Evolutionary conservation across 2,329 filamentous ascomycete species (phyloP), one percentile per base, ranked within the genome.

Genomic region (Pseudogymnoascus sp.): DNA sequence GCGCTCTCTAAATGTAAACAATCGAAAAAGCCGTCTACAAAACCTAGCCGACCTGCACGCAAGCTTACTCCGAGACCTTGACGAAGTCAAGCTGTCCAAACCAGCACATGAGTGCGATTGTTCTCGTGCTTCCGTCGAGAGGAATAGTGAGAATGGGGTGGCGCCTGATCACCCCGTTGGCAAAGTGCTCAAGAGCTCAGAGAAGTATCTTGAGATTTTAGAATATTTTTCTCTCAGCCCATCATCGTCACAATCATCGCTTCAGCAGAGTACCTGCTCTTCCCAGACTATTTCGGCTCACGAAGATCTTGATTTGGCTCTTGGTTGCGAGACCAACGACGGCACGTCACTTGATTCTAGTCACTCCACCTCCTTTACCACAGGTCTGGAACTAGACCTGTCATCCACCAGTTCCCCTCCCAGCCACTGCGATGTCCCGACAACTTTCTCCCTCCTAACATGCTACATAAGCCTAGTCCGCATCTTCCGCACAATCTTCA

Each of bases 381-480:
- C 28, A 11, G 28, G 28, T 31, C 28, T 31, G 4, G 28, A 4
- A 31, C 4, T 8, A 31, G 1, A 31, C 4, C 4, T 31, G 28
- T 31, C 28, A 1, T n/a, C n/a, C n/a, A 31, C 28, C 28, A 31
- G 8, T 31, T 12, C 28, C 11, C 7, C 28, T 12, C 14, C 25
- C 8, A 6, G 2, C 25, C 50, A 56, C 50, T 56, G 50, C 28
- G 50, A 56, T 33, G 50, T 56, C 50, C 50, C 50, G n/a, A 56
- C 50, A 33, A 56, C 25, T 4, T 56, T 56, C 8, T 56, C 50
- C 10, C 50, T 56, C 28, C 50, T 56, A 4, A 56, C 50, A 5
- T 56, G 50, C 50, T 56, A 56, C 28, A 33, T 56, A 56, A 56
- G 50, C 50, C 50, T 56, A 6, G 50, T 56, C n/a, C 50, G 50